These are phyloP conservation scores for Termitomyces sp. DNA, from an alignment of 768 basidiomycete genomes.

Conservation along the genomic window DNA sequence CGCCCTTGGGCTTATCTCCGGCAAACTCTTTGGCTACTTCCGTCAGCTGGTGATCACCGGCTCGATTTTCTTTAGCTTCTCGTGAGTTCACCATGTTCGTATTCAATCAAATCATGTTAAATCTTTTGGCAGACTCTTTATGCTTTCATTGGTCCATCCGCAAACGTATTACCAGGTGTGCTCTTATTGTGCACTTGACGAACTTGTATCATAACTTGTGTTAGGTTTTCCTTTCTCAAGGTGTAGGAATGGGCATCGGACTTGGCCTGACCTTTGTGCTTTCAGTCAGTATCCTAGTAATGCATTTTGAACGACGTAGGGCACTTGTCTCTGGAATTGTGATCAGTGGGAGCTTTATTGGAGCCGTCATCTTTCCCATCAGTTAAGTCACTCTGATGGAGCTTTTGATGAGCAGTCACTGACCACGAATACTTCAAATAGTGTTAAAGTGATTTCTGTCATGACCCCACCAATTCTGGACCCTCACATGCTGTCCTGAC, in stretches of 20 bases:
- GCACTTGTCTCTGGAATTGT: conserved; percentile 39
- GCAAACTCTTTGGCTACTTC: conserved; percentile 17
- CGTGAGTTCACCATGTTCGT: not conserved
- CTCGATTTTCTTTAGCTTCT: conserved; percentile 14
- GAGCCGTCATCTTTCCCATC: conserved; percentile 29
- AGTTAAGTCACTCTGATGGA: conserved; percentile 11
- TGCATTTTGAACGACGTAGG: conserved; percentile 35
- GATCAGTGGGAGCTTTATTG: conserved; percentile 27
- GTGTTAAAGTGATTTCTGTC: conserved; percentile 18
- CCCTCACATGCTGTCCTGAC: no score
- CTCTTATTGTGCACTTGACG: not conserved
- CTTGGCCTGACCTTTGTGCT: conserved; percentile 34
- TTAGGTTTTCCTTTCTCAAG: conserved; percentile 19
- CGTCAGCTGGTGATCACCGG: conserved; percentile 10
- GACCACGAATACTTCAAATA: conserved; percentile 4
- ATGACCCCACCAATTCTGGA: no score
- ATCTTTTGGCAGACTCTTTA: conserved; percentile 23
- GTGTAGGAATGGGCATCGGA: conserved; percentile 29
- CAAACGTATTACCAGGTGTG: conserved; percentile 26
- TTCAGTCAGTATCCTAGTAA: conserved; percentile 32
- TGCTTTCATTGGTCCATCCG: conserved; percentile 32
- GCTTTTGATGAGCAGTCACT: not conserved
- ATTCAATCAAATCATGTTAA: not conserved
- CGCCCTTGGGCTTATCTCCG: conserved; percentile 12
- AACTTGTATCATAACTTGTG: not conserved